These are phyloP conservation scores for Lactarius tabidus DNA, from an alignment of 768 basidiomycete species.

Conservation along the genomic window DNA sequence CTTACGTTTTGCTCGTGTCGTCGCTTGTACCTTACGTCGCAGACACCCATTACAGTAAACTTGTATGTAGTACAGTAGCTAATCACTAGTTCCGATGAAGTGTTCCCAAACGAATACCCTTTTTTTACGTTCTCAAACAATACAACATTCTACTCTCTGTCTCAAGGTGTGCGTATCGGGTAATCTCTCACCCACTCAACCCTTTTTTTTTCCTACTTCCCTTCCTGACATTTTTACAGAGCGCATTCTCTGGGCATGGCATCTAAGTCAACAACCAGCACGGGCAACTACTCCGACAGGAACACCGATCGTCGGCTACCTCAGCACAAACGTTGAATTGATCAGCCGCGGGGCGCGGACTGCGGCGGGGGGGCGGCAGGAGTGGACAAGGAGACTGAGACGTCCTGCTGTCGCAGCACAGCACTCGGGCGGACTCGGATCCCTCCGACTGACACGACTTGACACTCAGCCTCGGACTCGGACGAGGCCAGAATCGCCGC, in stretches of 20 bases:
- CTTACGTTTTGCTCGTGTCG: constrained; percentile 14
- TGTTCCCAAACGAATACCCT: constrained; percentile 9
- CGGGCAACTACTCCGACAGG: neutral
- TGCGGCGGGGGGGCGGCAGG: neutral
- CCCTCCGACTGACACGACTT: neutral
- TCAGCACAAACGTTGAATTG: constrained; percentile 11
- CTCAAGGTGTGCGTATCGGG: constrained; percentile 7
- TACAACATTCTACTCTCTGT: neutral
- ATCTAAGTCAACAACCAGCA: neutral
- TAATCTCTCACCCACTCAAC: neutral
- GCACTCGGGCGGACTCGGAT: neutral
- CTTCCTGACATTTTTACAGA: neutral
- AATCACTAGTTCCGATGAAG: constrained; percentile 15
- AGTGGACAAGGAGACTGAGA: neutral
- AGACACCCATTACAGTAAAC: constrained; percentile 15
- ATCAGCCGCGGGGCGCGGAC: constrained; percentile 12
- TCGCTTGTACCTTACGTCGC: constrained; percentile 24
- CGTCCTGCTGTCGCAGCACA: neutral
- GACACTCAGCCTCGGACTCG: neutral
- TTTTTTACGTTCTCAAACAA: constrained; percentile 11
- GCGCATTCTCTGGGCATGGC: neutral
- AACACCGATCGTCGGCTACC: constrained; percentile 20
- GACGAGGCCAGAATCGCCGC: neutral
- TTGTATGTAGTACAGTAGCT: constrained; percentile 25
- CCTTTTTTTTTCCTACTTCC: neutral